Percentiles rank a stretch among this genome's conserved stretches.
These are phyloP conservation scores for Phytophthora europaea DNA, from an alignment of 352 stramenopile species.

Conservation along the genomic window DNA sequence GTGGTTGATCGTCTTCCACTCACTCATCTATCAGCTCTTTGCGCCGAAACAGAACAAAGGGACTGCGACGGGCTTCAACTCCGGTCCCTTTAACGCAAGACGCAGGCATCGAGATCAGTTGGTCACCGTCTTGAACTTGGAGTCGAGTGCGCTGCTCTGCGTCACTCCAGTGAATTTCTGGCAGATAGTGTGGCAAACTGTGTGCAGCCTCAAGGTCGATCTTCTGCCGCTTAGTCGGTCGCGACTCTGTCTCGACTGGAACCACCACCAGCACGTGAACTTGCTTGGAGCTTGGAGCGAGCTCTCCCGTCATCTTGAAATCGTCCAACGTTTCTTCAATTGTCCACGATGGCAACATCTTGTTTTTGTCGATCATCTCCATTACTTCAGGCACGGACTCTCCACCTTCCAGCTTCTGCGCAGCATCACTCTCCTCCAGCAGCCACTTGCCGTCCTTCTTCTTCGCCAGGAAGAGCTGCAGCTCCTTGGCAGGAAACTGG, in stretches of 20 bases:
- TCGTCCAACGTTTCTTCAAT: too few relatives aligned
- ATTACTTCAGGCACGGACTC: too few relatives aligned
- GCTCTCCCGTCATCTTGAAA: too few relatives aligned
- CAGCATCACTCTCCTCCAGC: too few relatives aligned
- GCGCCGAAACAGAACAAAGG: not conserved
- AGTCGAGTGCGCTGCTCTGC: not conserved
- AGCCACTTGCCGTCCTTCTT: too few relatives aligned
- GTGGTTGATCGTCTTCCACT: not conserved
- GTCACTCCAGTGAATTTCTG: not conserved
- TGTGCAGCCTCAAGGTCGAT: too few relatives aligned
- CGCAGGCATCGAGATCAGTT: not conserved
- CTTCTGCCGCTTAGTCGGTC: not conserved
- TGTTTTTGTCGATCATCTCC: too few relatives aligned
- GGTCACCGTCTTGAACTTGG: not conserved
- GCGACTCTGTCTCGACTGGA: not conserved
- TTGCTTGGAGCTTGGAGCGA: not conserved
- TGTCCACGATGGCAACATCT: too few relatives aligned
- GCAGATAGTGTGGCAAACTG: not conserved
- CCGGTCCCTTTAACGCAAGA: not conserved
- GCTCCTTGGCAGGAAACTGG: too few relatives aligned
- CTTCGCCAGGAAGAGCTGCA: too few relatives aligned
- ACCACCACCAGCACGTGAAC: not conserved
- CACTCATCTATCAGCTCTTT: not conserved
- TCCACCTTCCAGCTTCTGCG: too few relatives aligned
- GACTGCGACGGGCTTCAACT: not conserved